A percentile compares a stretch with the other conserved stretches of the same genome.
Evolutionary conservation across 495 filamentous ascomycete species (phyloP).

Genomic region (Sabuloglossum arenarium): DNA sequence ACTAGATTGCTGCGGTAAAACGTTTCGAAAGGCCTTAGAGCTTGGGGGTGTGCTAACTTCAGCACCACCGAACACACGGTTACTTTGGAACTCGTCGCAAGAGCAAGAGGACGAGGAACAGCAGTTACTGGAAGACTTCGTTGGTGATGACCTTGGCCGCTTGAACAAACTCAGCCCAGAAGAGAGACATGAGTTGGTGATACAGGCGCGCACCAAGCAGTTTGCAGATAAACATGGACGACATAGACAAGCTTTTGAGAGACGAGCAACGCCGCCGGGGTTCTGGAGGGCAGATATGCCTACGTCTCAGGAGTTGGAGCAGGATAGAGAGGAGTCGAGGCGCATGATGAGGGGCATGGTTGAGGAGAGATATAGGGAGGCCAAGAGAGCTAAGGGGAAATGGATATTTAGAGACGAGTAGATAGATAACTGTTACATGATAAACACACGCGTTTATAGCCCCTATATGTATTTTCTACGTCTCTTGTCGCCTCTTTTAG

Average conservation of each 20-base stretch:
- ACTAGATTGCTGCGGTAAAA: constrained; percentile 52
- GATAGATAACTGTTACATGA: constrained; percentile 4
- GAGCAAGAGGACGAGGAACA: constrained; percentile 26
- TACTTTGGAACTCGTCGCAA: constrained; percentile 9
- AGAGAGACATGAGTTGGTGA: constrained; percentile 34
- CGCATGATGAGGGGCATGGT: constrained; percentile 38
- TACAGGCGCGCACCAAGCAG: constrained; percentile 43
- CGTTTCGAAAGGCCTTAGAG: constrained; percentile 43
- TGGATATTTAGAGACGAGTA: constrained; percentile 73
- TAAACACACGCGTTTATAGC: too few species aligned
- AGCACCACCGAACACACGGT: constrained; percentile 5
- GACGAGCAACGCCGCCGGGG: constrained; percentile 52
- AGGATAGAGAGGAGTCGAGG: constrained; percentile 38
- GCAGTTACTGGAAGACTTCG: constrained; percentile 37
- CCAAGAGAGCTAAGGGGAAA: constrained; percentile 49
- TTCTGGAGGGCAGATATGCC: constrained; percentile 87
- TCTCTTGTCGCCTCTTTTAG: too few species aligned
- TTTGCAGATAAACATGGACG: constrained; percentile 53
- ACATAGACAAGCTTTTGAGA: constrained; percentile 54
- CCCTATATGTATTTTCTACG: too few species aligned
- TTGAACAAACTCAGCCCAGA: constrained; percentile 23
- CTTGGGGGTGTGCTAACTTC: constrained; percentile 14
- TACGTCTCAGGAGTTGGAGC: constrained; percentile 50
- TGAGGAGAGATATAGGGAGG: constrained; percentile 57
- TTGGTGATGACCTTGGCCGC: constrained; percentile 32